These are phyloP conservation scores for Salix purpurea DNA, from an alignment of 345 rosid genomes.

Conservation along the genomic window DNA sequence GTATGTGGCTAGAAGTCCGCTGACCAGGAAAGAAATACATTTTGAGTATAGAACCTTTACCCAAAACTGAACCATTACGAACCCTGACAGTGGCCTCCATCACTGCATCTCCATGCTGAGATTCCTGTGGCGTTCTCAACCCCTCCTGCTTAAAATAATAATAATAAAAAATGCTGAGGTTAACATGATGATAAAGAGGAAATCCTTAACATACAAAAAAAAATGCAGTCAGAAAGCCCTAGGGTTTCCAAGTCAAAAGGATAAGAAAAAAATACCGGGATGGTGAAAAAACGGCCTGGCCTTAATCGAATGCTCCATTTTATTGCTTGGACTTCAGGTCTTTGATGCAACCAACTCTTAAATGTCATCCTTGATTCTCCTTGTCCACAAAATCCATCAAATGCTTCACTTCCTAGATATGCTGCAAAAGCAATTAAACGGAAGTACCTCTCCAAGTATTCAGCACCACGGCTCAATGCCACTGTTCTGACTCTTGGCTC, in stretches of 20 bases:
- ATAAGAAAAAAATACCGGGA: constrained; percentile 57
- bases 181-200: neutral
- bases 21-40: constrained; percentile 95
- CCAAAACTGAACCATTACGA: constrained; percentile 85
- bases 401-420: constrained; percentile 91
- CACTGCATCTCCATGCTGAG: constrained; percentile 90
- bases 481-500: constrained; percentile 88
- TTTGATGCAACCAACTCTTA: constrained; percentile 84
- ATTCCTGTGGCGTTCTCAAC: constrained; percentile 73
- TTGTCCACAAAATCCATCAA: constrained; percentile 81
- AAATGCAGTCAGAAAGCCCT: neutral
- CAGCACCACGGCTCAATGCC: constrained; percentile 93
- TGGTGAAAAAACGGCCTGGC: constrained; percentile 83
- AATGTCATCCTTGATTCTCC: constrained; percentile 73
- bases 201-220: neutral
- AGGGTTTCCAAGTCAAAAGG: neutral
- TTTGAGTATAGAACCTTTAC: constrained; percentile 81
- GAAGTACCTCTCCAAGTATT: constrained; percentile 84
- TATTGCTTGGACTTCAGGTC: constrained; percentile 95
- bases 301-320: constrained; percentile 93
- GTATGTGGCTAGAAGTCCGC: constrained; percentile 76
- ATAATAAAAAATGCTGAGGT: neutral
- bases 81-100: constrained; percentile 90
- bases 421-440: constrained; percentile 95
- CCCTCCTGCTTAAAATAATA: constrained; percentile 54